Conservation (phyloP, 2,329 filamentous ascomycete genomes). For the Sarocladium strictum region DNA sequence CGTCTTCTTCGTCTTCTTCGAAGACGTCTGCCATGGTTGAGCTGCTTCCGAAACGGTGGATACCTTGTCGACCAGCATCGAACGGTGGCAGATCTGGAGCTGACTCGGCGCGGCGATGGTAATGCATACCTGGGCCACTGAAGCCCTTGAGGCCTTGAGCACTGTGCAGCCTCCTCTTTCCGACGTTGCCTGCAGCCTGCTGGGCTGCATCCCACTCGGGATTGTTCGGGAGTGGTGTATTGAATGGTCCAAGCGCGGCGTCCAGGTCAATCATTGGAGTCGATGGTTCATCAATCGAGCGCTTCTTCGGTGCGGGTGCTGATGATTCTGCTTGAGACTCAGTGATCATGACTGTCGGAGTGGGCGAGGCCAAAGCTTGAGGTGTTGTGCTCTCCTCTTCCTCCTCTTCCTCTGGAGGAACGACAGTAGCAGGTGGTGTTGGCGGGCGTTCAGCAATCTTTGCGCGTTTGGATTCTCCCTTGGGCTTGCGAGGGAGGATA, state of each 20-base stretch:
- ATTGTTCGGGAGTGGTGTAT: constrained; percentile 63
- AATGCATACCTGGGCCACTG: constrained; percentile 63
- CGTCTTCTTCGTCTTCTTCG: constrained; percentile 72
- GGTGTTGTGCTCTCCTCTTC: constrained; percentile 18
- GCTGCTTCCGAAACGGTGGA: constrained; percentile 58
- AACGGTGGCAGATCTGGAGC: constrained; percentile 75
- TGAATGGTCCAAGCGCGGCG: constrained; percentile 86
- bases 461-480: constrained; percentile 36
- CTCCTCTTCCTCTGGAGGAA: constrained; percentile 22
- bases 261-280: constrained; percentile 90
- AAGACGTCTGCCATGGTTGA: constrained; percentile 82
- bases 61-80: constrained; percentile 51
- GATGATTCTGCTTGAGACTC: constrained; percentile 27
- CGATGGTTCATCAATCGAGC: constrained; percentile 54
- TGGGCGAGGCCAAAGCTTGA: constrained; percentile 13
- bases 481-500: constrained; percentile 58
- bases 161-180: constrained; percentile 68
- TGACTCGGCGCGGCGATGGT: constrained; percentile 73
- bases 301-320: constrained; percentile 28
- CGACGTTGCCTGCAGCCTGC: constrained; percentile 44
- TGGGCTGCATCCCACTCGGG: constrained; percentile 64
- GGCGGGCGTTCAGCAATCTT: constrained; percentile 36
- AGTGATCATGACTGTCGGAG: constrained; percentile 36
- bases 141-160: constrained; percentile 67
- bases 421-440: constrained; percentile 37